phyloP scores from a whole-genome alignment of 1,284 basidiomycete genomes.

The Ceratobasidium sp. region DNA sequence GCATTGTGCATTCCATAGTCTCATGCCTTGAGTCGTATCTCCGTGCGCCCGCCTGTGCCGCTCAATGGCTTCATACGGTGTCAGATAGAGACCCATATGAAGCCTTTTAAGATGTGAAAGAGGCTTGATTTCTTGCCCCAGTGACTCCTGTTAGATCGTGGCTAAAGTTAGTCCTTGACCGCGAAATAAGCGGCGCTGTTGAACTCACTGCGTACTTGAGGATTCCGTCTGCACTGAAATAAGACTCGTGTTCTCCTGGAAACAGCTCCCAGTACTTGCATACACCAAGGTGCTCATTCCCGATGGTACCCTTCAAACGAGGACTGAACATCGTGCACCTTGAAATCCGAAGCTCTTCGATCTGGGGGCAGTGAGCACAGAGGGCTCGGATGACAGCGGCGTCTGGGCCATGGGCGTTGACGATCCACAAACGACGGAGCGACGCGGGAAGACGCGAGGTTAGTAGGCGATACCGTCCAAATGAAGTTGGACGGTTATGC shows the following conservation, averaged over 20 bases:
- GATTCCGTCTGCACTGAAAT: conserved; percentile 21
- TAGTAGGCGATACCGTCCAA: neutral
- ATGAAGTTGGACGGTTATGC: neutral
- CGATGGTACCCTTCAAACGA: neutral
- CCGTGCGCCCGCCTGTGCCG: neutral
- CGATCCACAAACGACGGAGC: conserved; percentile 15
- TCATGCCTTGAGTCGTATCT: neutral
- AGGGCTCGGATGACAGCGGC: neutral
- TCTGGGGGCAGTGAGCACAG: conserved; percentile 1
- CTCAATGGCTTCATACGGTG: conserved; percentile 23
- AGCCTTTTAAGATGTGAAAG: neutral
- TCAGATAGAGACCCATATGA: conserved; percentile 27
- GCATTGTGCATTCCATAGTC: neutral
- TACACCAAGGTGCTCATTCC: neutral
- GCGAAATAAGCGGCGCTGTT: neutral
- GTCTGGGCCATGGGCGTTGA: conserved; percentile 40
- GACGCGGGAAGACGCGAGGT: conserved; percentile 7
- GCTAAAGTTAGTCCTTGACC: neutral
- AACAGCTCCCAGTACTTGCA: conserved; percentile 19
- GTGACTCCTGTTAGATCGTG: neutral
- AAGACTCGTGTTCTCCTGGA: conserved; percentile 9
- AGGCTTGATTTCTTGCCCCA: neutral
- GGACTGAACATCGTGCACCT: conserved; percentile 20
- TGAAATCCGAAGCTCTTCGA: conserved; percentile 29
- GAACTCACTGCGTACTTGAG: conserved; percentile 17